Percentiles rank a stretch among this genome's conserved stretches.
These are phyloP conservation scores for Rhodotorula kratochvilovae DNA, from an alignment of 768 basidiomycete species.

Conservation along the genomic window DNA sequence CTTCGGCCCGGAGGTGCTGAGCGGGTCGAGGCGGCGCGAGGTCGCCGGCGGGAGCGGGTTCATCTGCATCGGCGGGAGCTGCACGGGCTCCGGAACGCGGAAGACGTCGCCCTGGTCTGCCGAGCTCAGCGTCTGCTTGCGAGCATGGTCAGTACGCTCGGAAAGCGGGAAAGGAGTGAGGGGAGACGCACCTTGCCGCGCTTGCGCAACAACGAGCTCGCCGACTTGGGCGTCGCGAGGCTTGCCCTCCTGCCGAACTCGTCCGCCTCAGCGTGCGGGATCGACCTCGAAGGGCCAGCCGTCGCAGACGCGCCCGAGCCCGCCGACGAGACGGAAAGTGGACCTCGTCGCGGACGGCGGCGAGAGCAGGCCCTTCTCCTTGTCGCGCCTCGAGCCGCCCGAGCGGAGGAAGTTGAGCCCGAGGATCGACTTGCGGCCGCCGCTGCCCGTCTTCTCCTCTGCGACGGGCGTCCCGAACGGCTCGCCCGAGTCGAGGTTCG, in stretches of 20 bases:
- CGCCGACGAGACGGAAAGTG: neutral
- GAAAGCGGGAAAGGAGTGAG: slow-evolving; percentile 6
- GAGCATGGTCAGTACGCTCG: neutral
- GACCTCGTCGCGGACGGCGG: slow-evolving; percentile 11
- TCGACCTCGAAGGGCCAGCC: slow-evolving; percentile 1
- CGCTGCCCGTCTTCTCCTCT: slow-evolving; percentile 15
- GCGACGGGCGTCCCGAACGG: slow-evolving; percentile 53
- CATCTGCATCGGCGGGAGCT: slow-evolving; percentile 86
- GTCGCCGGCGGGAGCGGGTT: slow-evolving; percentile 74
- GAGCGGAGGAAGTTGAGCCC: slow-evolving; percentile 43
- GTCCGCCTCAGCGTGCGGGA: neutral
- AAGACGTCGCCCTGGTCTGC: slow-evolving; percentile 61
- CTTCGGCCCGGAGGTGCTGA: slow-evolving; percentile 48
- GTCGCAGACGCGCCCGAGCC: slow-evolving; percentile 12
- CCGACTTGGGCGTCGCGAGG: slow-evolving; percentile 61
- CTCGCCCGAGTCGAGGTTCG: slow-evolving; percentile 52
- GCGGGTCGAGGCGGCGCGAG: slow-evolving; percentile 70
- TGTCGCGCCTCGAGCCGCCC: slow-evolving; percentile 35
- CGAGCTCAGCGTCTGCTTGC: slow-evolving; percentile 18
- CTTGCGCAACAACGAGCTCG: slow-evolving; percentile 78
- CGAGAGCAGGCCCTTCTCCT: slow-evolving; percentile 28
- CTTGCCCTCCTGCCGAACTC: slow-evolving; percentile 48
- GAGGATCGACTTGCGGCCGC: slow-evolving; percentile 45
- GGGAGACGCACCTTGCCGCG: slow-evolving; percentile 69
- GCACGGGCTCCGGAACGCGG: slow-evolving; percentile 58